phyloP scores from a whole-genome alignment of 768 basidiomycete species.

The Pholiota conissans region DNA sequence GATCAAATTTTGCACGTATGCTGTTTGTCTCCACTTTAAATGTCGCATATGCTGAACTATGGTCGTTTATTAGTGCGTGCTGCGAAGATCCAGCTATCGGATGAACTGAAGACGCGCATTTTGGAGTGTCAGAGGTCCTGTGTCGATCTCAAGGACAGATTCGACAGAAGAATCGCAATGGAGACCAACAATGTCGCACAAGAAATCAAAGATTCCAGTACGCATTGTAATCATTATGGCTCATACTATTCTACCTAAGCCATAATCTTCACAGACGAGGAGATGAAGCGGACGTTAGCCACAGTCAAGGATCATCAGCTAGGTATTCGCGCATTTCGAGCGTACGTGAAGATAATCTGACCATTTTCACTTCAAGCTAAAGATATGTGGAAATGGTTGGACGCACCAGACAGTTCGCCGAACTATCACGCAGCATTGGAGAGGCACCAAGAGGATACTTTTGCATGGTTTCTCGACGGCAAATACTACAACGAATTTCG shows the following conservation, averaged over 20 bases:
- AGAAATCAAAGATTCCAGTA: too few relatives aligned
- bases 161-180: background rate
- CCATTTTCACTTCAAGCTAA: background rate
- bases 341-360: background rate
- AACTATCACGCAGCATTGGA: background rate
- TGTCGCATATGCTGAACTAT: background rate
- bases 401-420: background rate
- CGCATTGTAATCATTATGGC: too few relatives aligned
- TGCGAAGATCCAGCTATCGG: background rate
- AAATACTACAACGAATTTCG: background rate
- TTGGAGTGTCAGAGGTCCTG: background rate
- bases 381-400: background rate
- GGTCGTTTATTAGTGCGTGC: too few relatives aligned
- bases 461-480: background rate
- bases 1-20: background rate
- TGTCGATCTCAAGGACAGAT: background rate
- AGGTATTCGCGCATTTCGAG: background rate
- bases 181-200: background rate
- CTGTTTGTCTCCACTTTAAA: background rate
- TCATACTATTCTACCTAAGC: too few relatives aligned
- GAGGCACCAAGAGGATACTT: background rate
- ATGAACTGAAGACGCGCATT: background rate
- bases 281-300: too few relatives aligned
- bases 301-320: background rate
- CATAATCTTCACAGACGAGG: too few relatives aligned